Base-by-base conservation (phyloP, 495 filamentous ascomycete genomes). In the Aspergillus bridgeri region DNA sequence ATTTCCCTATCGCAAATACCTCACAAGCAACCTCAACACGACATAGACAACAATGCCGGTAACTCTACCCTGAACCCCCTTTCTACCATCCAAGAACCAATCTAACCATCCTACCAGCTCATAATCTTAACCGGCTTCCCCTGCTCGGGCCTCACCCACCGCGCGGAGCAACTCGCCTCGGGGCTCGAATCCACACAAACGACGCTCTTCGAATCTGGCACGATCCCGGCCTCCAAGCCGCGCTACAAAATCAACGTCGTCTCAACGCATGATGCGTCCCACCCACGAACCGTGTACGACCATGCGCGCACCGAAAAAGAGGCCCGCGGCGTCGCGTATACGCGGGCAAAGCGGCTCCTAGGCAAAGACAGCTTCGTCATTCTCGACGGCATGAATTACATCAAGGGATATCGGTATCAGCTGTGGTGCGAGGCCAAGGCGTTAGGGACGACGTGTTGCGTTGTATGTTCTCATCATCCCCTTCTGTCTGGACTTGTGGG, bases 321-420 rank as follows among this genome's bases (percentile, higher is more conserved):
- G 69, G 90, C 91, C 2, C 86, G 94, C n/a, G 93, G 91, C 3
- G 81, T 89, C 13, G 81, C 89, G 29, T 94, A 89, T 69, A 89
- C 86, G 24, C 89, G 92, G 44, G 84, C 96, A 25, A 97, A 96
- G 77, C 84, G 94, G 42, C 80, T 82, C 42, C 80, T 98, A 24
- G 83, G 82, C 19, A 81, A 82, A 24, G 86, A 91, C 62, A 90
- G 89, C 62, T 86, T 98, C 57, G 91, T 98, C 56, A 84, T 98
- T 47, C 81, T 92, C 6, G 92, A 96, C 72, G 89, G 88, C 6
- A 81, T 92, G 67, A 97, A 98, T 67, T 98, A 98, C 74, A 98
- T 98, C 75, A 98, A 98, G 72, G 94, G 94, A 21, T 97, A 89
- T 79, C 81, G 94, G 44, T 98, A 98, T 70, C 94, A 98, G 76